Evolutionary conservation across 352 stramenopile genomes (phyloP).

Genomic region (Globisporangium emineosum): DNA sequence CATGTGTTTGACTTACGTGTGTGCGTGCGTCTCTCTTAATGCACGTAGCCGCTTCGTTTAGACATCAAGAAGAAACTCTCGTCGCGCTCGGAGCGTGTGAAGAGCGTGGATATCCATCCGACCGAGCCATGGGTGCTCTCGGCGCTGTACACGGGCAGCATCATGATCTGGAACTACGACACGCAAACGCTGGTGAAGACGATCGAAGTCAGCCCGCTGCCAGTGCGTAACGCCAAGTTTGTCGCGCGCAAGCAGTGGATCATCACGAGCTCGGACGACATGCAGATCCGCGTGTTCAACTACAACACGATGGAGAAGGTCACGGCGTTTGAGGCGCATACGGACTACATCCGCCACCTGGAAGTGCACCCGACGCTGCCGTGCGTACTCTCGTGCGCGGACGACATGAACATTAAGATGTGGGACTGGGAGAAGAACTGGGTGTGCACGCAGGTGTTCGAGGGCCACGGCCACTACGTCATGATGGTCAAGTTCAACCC

Average conservation of each 20-base stretch:
- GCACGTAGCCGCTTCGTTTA: constrained; percentile 59
- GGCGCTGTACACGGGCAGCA: constrained; percentile 96
- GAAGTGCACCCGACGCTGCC: constrained; percentile 97
- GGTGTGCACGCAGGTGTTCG: constrained; percentile 73
- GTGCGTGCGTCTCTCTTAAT: neutral
- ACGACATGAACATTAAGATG: constrained; percentile 99
- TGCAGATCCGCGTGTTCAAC: constrained; percentile 98
- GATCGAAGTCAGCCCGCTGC: constrained; percentile 96
- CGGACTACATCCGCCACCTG: constrained; percentile 98
- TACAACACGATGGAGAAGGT: constrained; percentile 99
- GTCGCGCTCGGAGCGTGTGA: constrained; percentile 96
- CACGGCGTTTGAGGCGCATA: constrained; percentile 94
- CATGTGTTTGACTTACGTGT: neutral
- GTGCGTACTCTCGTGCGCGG: constrained; percentile 94
- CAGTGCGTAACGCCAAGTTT: constrained; percentile 94
- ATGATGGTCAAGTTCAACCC: constrained; percentile 99
- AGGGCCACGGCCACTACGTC: constrained; percentile 98
- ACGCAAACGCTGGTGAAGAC: constrained; percentile 94
- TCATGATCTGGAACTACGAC: constrained; percentile 99
- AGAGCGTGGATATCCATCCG: constrained; percentile 98
- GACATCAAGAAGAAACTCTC: constrained; percentile 94
- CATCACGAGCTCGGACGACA: constrained; percentile 94
- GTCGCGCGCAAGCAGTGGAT: constrained; percentile 98
- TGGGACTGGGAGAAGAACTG: constrained; percentile 97
- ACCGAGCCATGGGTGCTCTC: constrained; percentile 97